Evolutionary conservation across 371 early-diverging fungal species (phyloP).

Genomic region (Sporodiniella umbellata): DNA sequence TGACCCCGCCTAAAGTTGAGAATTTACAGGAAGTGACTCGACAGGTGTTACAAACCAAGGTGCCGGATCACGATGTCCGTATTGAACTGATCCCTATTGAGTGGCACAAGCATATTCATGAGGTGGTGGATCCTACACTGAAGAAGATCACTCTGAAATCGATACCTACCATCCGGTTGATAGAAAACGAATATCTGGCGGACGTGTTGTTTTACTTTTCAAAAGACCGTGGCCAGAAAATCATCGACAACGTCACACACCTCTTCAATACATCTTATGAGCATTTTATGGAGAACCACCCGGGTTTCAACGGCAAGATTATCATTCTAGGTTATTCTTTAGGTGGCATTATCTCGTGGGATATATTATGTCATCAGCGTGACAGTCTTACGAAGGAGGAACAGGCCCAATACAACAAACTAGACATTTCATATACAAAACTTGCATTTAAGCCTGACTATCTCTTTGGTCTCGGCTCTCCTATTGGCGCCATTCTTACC

Average conservation of each 20-base stretch:
- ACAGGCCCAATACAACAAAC: constrained; percentile 26
- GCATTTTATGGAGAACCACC: constrained; percentile 51
- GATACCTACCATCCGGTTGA: constrained; percentile 57
- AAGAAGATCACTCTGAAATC: constrained; percentile 63
- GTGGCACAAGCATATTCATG: constrained; percentile 54
- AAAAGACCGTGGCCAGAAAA: constrained; percentile 53
- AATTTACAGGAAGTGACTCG: constrained; percentile 52
- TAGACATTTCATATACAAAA: constrained; percentile 45
- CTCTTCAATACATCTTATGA: constrained; percentile 55
- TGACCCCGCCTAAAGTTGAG: constrained; percentile 31
- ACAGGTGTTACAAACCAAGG: constrained; percentile 52
- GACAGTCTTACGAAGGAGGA: constrained; percentile 10
- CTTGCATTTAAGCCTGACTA: constrained; percentile 53
- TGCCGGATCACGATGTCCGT: constrained; percentile 42
- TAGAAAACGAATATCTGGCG: constrained; percentile 67
- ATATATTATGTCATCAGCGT: constrained; percentile 54
- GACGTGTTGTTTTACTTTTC: constrained; percentile 64
- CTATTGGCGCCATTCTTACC: constrained; percentile 58
- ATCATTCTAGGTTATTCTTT: constrained; percentile 62
- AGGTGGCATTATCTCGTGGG: constrained; percentile 66
- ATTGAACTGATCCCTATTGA: constrained; percentile 57
- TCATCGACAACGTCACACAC: constrained; percentile 54
- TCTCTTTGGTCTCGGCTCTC: constrained; percentile 61
- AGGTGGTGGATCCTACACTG: constrained; percentile 42
- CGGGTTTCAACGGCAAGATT: constrained; percentile 58